A percentile compares a stretch with the other conserved stretches of the same genome.
Evolutionary conservation across 2,329 filamentous ascomycete species (phyloP).

Genomic region (Grosmannia serpens): DNA sequence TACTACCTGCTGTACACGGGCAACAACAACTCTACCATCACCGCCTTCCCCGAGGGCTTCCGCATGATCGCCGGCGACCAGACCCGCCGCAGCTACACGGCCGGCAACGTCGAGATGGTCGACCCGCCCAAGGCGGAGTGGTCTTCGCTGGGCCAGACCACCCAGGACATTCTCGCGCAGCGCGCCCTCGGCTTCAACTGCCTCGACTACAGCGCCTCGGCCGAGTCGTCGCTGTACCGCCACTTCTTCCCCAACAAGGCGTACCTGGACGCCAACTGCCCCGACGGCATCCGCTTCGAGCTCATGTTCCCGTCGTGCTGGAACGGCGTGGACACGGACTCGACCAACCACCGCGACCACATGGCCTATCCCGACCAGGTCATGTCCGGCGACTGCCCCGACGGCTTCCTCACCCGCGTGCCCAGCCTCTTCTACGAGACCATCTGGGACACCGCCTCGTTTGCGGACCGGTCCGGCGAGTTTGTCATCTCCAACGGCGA

Average conservation of each 20-base stretch:
- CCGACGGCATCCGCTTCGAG: constrained; percentile 71
- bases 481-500: constrained; percentile 76
- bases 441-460: constrained; percentile 65
- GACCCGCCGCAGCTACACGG: constrained; percentile 55
- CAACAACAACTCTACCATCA: constrained; percentile 44
- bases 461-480: constrained; percentile 47
- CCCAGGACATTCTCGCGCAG: constrained; percentile 58
- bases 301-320: constrained; percentile 86
- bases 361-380: constrained; percentile 70
- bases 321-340: constrained; percentile 56
- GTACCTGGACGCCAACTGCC: constrained; percentile 70
- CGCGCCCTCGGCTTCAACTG: constrained; percentile 93
- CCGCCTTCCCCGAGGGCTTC: constrained; percentile 66
- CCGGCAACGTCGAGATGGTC: constrained; percentile 53
- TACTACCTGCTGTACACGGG: constrained; percentile 68
- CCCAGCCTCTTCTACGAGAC: constrained; percentile 75
- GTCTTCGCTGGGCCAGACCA: constrained; percentile 49
- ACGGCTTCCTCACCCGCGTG: constrained; percentile 54
- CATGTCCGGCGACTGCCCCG: constrained; percentile 65
- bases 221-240: constrained; percentile 68
- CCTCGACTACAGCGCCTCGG: constrained; percentile 58
- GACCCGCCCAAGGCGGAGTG: constrained; percentile 60
- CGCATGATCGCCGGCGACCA: constrained; percentile 72
- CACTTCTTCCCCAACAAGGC: constrained; percentile 71
- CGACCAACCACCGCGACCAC: constrained; percentile 47